Evolutionary conservation across 257 asterid genomes (phyloP), one percentile per base, ranked within the genome.

Genomic region (Solanum pimpinellifolium): DNA sequence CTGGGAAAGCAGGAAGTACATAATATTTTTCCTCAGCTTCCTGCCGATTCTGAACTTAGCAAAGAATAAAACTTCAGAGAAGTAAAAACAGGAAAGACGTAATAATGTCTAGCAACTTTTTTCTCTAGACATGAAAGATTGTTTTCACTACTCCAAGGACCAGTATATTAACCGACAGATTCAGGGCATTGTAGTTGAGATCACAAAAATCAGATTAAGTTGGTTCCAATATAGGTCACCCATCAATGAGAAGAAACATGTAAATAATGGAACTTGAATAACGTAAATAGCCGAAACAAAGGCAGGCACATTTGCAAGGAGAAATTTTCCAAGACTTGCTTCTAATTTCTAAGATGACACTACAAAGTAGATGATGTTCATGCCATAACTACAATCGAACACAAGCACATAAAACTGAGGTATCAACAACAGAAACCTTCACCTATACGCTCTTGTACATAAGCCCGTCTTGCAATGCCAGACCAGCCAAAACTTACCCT

Each of bases 291-390:
- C 11, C 68, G 29, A 47, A 25, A 46, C 27, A 47, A 80, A 27
- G 68, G 42, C 68, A 47, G 42, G 10, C 84, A 80, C 27, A n/a
- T 27, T 47, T 35, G 52, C 86, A 47, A 81, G 85, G 85, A 85
- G 35, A 81, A 80, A 66, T 83, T 65, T 83, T 78, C 88, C 75
- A 87, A 78, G 87, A 90, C 88, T 86, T 86, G 75, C 90, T 87
- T 88, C 86, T 60, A 86, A 86, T 3, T 47, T 80, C 85, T 80
- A 80, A 47, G 35, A 42, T 35, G 86, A 88, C 86, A 88, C 90
- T 91, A 92, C 91, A 84, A 85, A 91, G 86, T 86, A 84, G 80
- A 82, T 84, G 66, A 80, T 49, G 89, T 82, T 49, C 44, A 59
- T 9, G 81, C 88, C 81, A 49, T 27, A 37, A 82, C 83, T 27